Conservation (phyloP, 2,329 filamentous ascomycete species). For the Pestalotiopsis sp. region DNA sequence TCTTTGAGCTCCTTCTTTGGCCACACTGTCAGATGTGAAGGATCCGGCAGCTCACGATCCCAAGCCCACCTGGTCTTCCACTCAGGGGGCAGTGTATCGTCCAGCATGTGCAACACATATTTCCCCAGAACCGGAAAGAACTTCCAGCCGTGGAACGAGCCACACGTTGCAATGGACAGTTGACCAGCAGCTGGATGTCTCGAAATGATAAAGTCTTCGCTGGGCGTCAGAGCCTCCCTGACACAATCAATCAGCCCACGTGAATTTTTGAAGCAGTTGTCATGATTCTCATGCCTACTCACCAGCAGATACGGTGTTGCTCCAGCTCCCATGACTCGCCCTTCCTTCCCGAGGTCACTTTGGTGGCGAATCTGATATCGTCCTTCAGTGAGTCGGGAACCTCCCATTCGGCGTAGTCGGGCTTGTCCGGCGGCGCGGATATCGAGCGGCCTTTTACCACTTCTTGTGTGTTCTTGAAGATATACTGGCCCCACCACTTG, state of each 20-base stretch:
- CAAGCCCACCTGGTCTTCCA: slow-evolving; percentile 55
- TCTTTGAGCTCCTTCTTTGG: slow-evolving; percentile 61
- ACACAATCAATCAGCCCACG: neutral
- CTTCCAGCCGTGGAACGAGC: slow-evolving; percentile 70
- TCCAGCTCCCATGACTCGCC: slow-evolving; percentile 59
- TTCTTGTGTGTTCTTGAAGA: slow-evolving; percentile 57
- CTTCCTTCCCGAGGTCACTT: slow-evolving; percentile 61
- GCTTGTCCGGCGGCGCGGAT: slow-evolving; percentile 56
- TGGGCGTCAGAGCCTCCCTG: slow-evolving; percentile 68
- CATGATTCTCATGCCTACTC: slow-evolving; percentile 26
- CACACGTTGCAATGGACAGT: slow-evolving; percentile 64
- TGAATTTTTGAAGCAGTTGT: no score
- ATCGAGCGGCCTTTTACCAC: slow-evolving; percentile 54
- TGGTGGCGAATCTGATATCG: slow-evolving; percentile 59
- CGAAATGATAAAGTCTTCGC: slow-evolving; percentile 64
- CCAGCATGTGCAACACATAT: slow-evolving; percentile 61
- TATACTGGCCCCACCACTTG: slow-evolving; percentile 65
- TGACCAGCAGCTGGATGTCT: slow-evolving; percentile 53
- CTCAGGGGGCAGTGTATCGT: slow-evolving; percentile 45
- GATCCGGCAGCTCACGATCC: slow-evolving; percentile 61
- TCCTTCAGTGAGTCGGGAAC: slow-evolving; percentile 57
- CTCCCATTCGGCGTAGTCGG: slow-evolving; percentile 67
- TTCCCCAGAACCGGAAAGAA: slow-evolving; percentile 67
- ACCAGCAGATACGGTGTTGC: slow-evolving; percentile 70
- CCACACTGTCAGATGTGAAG: slow-evolving; percentile 54